These are phyloP conservation scores for Pisolithus sp. DNA, from an alignment of 768 basidiomycete species.

Conservation along the genomic window DNA sequence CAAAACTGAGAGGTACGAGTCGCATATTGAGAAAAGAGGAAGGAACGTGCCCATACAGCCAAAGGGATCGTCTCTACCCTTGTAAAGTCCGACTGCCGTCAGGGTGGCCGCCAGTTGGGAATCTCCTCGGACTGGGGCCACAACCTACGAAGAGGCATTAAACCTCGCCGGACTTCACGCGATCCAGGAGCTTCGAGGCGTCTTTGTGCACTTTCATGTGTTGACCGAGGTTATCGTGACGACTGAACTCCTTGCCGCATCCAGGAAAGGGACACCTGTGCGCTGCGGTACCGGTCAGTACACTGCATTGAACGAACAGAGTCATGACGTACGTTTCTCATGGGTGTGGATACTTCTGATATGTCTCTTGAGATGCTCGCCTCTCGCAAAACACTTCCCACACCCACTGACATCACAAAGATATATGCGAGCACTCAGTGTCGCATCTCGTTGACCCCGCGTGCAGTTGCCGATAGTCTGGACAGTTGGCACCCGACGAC, in stretches of 20 bases:
- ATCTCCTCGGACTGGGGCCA: constrained; percentile 16
- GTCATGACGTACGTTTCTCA: constrained; percentile 69
- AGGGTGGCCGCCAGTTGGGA: constrained; percentile 10
- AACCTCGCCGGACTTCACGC: constrained; percentile 16
- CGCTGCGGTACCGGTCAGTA: constrained; percentile 39
- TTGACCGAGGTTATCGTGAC: constrained; percentile 85
- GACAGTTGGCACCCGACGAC: constrained; percentile 56
- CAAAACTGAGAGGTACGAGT: constrained; percentile 8
- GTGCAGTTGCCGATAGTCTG: constrained; percentile 21
- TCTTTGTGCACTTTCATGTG: constrained; percentile 77
- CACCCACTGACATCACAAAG: constrained; percentile 77
- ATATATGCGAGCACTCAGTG: constrained; percentile 47
- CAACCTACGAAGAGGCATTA: constrained; percentile 3
- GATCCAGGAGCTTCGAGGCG: constrained; percentile 23
- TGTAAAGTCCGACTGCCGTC: constrained; percentile 23
- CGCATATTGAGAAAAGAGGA: constrained; percentile 21
- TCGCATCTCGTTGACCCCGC: constrained; percentile 30
- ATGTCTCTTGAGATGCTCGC: constrained; percentile 88
- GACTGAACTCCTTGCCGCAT: constrained; percentile 79
- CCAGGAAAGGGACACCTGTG: constrained; percentile 74
- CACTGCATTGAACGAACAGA: constrained; percentile 3
- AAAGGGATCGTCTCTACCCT: not conserved
- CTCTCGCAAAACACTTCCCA: constrained; percentile 81
- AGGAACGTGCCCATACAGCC: not conserved
- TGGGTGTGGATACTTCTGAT: constrained; percentile 85